A percentile compares a stretch with the other conserved stretches of the same genome.
Conservation (phyloP, 306 rosid genomes). For the Acacia melanoxylon region DNA sequence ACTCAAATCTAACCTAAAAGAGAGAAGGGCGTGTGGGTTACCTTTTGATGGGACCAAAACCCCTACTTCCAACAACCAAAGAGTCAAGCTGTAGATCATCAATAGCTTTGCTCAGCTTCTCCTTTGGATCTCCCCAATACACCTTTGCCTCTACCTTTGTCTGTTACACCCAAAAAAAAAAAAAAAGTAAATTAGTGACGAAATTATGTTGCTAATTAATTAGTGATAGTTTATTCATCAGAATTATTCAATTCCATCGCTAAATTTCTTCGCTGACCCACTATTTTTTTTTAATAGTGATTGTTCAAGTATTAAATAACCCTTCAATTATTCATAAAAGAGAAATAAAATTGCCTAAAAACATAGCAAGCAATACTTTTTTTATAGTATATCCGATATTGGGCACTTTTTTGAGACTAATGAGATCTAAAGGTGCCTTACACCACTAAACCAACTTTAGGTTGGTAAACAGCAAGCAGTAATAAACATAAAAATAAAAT, state of each 20-base stretch:
- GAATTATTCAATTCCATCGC: too few relatives aligned
- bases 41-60: conserved; percentile 73
- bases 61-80: conserved; percentile 78
- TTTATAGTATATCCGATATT: too few relatives aligned
- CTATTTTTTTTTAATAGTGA: too few relatives aligned
- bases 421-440: too few relatives aligned
- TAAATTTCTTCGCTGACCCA: too few relatives aligned
- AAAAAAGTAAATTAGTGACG: too few relatives aligned
- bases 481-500: neutral
- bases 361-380: neutral
- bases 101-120: conserved; percentile 63
- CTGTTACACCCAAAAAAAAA: conserved; percentile 26
- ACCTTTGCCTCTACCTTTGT: conserved; percentile 70
- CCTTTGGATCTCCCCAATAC: conserved; percentile 89
- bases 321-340: neutral
- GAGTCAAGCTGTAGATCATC: conserved; percentile 61
- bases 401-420: too few relatives aligned
- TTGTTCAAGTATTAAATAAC: neutral
- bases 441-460: too few relatives aligned
- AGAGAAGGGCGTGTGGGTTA: neutral
- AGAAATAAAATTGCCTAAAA: neutral
- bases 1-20: too few relatives aligned
- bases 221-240: too few relatives aligned
- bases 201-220: too few relatives aligned
- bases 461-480: too few relatives aligned